Evolutionary conservation across 73 alveolate species (phyloP), one percentile per base, ranked within the genome.

Genomic region (Uronychia setigera): DNA sequence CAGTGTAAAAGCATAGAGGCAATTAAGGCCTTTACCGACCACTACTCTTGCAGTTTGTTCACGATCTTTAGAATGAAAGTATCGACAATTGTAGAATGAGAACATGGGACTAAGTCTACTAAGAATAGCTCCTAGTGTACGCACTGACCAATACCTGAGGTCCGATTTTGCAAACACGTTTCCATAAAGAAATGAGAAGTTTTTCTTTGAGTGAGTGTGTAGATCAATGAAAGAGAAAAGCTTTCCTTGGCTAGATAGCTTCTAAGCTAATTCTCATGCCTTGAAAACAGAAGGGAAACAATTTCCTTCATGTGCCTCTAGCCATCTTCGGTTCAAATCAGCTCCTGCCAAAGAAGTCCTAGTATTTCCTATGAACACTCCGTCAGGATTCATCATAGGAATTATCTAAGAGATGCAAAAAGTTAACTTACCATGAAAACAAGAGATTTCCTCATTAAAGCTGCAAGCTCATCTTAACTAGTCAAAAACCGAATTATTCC

Each of bases 331-430:
- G 81, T 89, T 89, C 60, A 89, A 60, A 84, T 89, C 94, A 79
- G 89, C 84, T 76, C 94, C 94, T 0, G 94, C 94, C 59, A 89
- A 89, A 78, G 92, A 82, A 34, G 94, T 89, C 33, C 94, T 58
- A 1, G 94, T 82, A 78, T 89, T 89, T 30, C 94, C 94, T 19
- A 89, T 91, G 67, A 89, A 82, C 58, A 84, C 94, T 0, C 94
- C 94, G 46, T 89, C 94, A 1, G 92, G 92, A 79, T 89, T 89
- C 92, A 89, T 89, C 94, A 89, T 89, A 60, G 94, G 94, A 0
- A 89, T 88, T 59, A 89, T 83, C 86, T 89, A 80, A 83, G 81
- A 77, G 26, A 82, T 59, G n/a, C n/a, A n/a, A n/a, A n/a, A 46
- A 11, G n/a, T 19, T 46, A 5, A 46, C 67, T 11, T 46, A 46